Evolutionary conservation across 2,329 filamentous ascomycete genomes (phyloP), one percentile per base, ranked within the genome.

Genomic region (Xylariaceae sp.): DNA sequence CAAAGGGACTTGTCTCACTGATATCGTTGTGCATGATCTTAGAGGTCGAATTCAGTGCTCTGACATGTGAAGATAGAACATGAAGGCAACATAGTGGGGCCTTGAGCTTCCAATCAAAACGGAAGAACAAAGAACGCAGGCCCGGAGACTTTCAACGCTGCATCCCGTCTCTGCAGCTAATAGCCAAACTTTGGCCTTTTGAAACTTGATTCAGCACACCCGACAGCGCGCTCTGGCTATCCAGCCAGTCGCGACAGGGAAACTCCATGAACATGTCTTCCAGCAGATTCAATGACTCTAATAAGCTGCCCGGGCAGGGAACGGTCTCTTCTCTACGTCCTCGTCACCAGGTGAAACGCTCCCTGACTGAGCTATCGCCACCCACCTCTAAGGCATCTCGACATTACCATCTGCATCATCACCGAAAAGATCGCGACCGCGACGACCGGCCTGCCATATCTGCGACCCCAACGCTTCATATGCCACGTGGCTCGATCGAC

Each of bases 331-430:
- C 64, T 18, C 56, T 54, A 36, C 62, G 64, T 17, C 59, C 67
- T 18, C 70, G 69, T 44, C 77, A 78, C 51, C 74, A 76, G 51
- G 65, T 79, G 45, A 73, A 69, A 45, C 71, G 75, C 26, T 81
- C 79, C 35, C 69, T 79, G 44, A 72, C 71, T 34, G 76, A 79
- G 49, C 52, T 78, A 38, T 66, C 74, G 18, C 68, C 72, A 28
- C 72, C 75, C 17, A 63, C 67, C 38, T n/a, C n/a, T n/a, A 55
- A 49, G 44, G 45, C 49, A 9, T 49, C 51, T 37, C 52, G 47
- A 40, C 67, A 69, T 41, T 62, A 64, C 42, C 61, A 65, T 34
- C 60, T 61, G 43, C 60, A 64, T 38, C 58, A 62, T 35, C 54
- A 57, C n/a, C 62, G 62, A 41, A 60, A 61, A 41, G 54, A 63